A percentile compares a stretch with the other conserved stretches of the same genome.
phyloP scores from a whole-genome alignment of 2,329 filamentous ascomycete species.

The Penicillium sp. region DNA sequence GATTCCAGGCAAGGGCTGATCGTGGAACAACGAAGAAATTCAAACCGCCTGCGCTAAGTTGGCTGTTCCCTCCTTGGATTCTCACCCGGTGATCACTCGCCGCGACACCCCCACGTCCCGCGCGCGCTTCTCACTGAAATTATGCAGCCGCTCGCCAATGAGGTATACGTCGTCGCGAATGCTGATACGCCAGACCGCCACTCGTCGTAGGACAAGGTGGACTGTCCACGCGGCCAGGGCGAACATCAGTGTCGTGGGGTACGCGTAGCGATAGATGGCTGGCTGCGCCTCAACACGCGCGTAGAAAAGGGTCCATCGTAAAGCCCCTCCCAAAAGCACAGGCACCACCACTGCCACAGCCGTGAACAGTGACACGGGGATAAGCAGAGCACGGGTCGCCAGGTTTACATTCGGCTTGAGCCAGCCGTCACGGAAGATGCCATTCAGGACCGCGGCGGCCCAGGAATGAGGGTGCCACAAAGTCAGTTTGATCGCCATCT shows the following conservation, averaged over 20 bases:
- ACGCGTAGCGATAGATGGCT: constrained; percentile 65
- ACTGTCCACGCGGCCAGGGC: constrained; percentile 50
- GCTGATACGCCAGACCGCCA: constrained; percentile 72
- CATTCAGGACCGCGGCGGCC: constrained; percentile 69
- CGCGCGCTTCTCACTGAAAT: constrained; percentile 67
- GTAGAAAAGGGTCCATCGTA: constrained; percentile 46
- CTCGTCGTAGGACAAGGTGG: constrained; percentile 49
- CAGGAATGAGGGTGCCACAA: constrained; percentile 67
- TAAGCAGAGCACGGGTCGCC: constrained; percentile 80
- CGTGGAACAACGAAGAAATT: no score
- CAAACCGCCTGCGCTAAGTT: no score
- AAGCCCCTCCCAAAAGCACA: constrained; percentile 54
- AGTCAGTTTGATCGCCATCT: constrained; percentile 69
- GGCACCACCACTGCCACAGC: constrained; percentile 63
- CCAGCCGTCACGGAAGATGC: constrained; percentile 71
- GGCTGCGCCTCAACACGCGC: constrained; percentile 33
- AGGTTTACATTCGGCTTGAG: constrained; percentile 73
- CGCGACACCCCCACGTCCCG: constrained; percentile 40
- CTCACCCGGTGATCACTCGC: constrained; percentile 38
- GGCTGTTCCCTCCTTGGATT: no score
- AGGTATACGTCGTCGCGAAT: constrained; percentile 95
- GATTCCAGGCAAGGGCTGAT: no score
- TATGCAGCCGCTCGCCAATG: constrained; percentile 90
- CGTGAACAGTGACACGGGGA: constrained; percentile 68
- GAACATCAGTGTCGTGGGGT: constrained; percentile 62